Base-by-base conservation (phyloP, 2,329 filamentous ascomycete genomes). In the Aspergillus unguis region DNA sequence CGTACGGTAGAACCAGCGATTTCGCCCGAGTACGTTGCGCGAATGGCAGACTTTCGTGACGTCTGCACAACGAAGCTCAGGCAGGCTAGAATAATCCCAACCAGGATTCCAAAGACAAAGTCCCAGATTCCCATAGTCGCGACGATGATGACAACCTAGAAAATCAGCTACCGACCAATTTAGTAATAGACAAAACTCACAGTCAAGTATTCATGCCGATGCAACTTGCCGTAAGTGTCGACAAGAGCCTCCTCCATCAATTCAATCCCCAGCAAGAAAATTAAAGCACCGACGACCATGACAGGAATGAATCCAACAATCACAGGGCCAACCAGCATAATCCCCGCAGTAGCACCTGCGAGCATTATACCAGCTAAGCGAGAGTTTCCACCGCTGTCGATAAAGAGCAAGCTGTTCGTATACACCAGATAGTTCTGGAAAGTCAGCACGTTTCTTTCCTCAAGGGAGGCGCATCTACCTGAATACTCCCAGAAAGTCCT, bases 91-190 rank as follows among this genome's bases (percentile, higher is more conserved):
- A 95, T 80, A 50, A 99, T 95, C 4, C 94, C 94, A 29, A 96
- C 83, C 8, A 94, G 85, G 41, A 99, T 96, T 23, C 94, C 94
- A 28, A 91, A 84, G 3, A 99, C 94, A 66, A 99, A 99, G 71
- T 99, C 94, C 73, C 95, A 92, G 7, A 91, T 85, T 1, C 94
- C 94, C 94, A 99, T 99, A 36, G 95, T 90, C 23, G 96, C 76
- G 1, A 96, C 91, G 59, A 97, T 97, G 35, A 85, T 84, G 51
- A 96, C 76, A 42, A 96, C 85, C 82, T 85, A 53, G 26, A 45
- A 42, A 36, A 41, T 54, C 25, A 50, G 50, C 32, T 45, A 47
- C 17, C 45, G 45, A 36, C 9, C 27, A 49, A 36, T 32, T n/a
- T 25, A 5, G 1, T 29, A 27, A 5, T 26, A 28, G 17, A 28